Conservation (phyloP, 768 basidiomycete genomes). For the Phlebiopsis gigantea region DNA sequence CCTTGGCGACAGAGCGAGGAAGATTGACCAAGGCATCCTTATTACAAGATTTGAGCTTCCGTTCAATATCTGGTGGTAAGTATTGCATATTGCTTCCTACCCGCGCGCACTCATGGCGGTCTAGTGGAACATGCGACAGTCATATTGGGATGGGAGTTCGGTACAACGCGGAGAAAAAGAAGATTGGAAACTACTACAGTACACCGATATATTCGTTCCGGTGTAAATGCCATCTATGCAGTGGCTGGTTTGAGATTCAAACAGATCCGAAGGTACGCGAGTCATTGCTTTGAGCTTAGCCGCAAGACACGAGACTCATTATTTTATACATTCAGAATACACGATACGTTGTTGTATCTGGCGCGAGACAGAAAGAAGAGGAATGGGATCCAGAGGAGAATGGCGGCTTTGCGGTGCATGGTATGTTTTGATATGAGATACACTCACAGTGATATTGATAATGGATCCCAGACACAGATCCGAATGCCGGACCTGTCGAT, state of each 20-base stretch:
- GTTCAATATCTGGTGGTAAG: conserved; percentile 95
- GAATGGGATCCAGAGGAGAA: conserved; percentile 98
- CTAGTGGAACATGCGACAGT: conserved; percentile 87
- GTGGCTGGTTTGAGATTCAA: conserved; percentile 96
- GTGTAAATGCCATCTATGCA: conserved; percentile 96
- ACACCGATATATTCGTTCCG: conserved; percentile 94
- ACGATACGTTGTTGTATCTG: conserved; percentile 85
- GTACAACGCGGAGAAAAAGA: conserved; percentile 99
- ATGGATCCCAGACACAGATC: conserved; percentile 59
- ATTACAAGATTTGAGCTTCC: conserved; percentile 95
- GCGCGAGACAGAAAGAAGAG: conserved; percentile 91
- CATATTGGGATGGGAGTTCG: conserved; percentile 99
- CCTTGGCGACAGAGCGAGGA: conserved; percentile 86
- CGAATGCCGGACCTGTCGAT: conserved; percentile 58
- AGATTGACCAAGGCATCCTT: conserved; percentile 93
- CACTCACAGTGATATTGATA: neutral
- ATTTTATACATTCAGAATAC: conserved; percentile 69
- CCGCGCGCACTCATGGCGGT: neutral
- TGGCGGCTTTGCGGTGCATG: conserved; percentile 86
- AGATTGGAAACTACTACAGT: conserved; percentile 90
- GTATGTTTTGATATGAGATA: conserved; percentile 34
- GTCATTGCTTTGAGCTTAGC: neutral
- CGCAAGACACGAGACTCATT: neutral
- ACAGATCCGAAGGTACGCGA: conserved; percentile 87
- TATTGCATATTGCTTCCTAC: conserved; percentile 2